Base-by-base conservation (phyloP, 2,329 filamentous ascomycete genomes). In the Scedosporium minutisporum region DNA sequence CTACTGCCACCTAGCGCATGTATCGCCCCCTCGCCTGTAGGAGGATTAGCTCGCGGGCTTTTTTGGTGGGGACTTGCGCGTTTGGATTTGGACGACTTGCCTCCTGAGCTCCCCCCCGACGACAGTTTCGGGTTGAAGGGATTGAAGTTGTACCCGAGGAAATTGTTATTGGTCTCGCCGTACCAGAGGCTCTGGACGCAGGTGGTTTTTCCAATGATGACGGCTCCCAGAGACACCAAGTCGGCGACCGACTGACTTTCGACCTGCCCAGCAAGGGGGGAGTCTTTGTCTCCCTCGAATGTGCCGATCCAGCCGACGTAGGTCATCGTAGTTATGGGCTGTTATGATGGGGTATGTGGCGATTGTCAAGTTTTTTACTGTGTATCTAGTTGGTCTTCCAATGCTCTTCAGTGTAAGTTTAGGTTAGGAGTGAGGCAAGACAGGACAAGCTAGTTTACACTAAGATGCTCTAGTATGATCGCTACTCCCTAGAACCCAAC, bases 311-410 rank as follows among this genome's bases (percentile, higher is more conserved):
- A 74, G 7, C 75, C 75, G 1, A 84, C 80, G 65, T 87, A 87
- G 6, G 85, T 84, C 2, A 87, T 71, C 0, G 85, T 86, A 0
- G 80, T 79, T n/a, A n/a, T n/a, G n/a, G n/a, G n/a, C n/a, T n/a
- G n/a, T n/a, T n/a, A n/a, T n/a, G n/a, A n/a, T n/a, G n/a, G n/a
- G n/a, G n/a, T n/a, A n/a, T n/a, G n/a, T n/a, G n/a, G n/a, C n/a
- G n/a, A n/a, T n/a, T n/a, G n/a, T n/a, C n/a, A n/a, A n/a, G n/a
- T n/a, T n/a, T n/a, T n/a, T n/a, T n/a, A n/a, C n/a, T n/a, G n/a
- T n/a, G n/a, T n/a, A n/a, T n/a, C n/a, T n/a, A n/a, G n/a, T n/a
- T n/a, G n/a, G n/a, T n/a, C n/a, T n/a, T n/a, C n/a, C n/a, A n/a
- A n/a, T n/a, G n/a, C n/a, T n/a, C n/a, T n/a, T n/a, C n/a, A n/a